Percentiles rank a stretch among this genome's conserved stretches.
Evolutionary conservation across 495 filamentous ascomycete genomes (phyloP).

Genomic region (Neurospora sp.): DNA sequence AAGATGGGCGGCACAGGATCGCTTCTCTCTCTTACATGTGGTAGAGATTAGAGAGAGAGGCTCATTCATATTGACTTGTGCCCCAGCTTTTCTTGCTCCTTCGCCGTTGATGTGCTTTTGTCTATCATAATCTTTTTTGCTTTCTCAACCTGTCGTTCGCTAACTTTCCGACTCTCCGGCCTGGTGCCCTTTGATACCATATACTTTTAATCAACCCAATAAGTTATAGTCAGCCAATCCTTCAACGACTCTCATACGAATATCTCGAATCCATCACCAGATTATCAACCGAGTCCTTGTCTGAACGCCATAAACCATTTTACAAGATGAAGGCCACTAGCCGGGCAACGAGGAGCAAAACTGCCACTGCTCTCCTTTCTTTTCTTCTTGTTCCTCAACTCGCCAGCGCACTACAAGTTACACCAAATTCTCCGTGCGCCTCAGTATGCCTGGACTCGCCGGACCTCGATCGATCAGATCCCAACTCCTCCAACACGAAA

Average conservation of each 20-base stretch:
- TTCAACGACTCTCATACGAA: not conserved
- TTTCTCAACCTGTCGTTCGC: not conserved
- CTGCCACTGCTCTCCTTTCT: conserved; percentile 8
- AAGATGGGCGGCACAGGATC: conserved; percentile 14
- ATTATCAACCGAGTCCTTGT: not conserved
- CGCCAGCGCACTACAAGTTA: conserved; percentile 33
- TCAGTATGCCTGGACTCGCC: conserved; percentile 32
- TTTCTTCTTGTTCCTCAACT: conserved; percentile 16
- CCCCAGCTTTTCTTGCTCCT: not conserved
- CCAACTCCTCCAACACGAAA: conserved; percentile 33
- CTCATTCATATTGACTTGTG: not conserved
- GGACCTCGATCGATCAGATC: conserved; percentile 30
- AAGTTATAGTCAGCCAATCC: not conserved
- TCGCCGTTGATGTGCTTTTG: not conserved
- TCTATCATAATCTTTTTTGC: not conserved
- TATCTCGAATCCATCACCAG: not conserved
- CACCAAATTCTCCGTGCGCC: conserved; percentile 42
- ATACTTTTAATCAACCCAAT: not conserved
- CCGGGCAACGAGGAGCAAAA: not conserved
- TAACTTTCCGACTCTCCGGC: not conserved
- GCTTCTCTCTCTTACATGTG: conserved; percentile 1
- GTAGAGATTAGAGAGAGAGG: not conserved
- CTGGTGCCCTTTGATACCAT: not conserved
- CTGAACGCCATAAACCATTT: not conserved
- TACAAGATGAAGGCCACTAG: conserved; percentile 8